Evolutionary conservation across 768 basidiomycete genomes (phyloP).

Genomic region (Scleroderma bovista): DNA sequence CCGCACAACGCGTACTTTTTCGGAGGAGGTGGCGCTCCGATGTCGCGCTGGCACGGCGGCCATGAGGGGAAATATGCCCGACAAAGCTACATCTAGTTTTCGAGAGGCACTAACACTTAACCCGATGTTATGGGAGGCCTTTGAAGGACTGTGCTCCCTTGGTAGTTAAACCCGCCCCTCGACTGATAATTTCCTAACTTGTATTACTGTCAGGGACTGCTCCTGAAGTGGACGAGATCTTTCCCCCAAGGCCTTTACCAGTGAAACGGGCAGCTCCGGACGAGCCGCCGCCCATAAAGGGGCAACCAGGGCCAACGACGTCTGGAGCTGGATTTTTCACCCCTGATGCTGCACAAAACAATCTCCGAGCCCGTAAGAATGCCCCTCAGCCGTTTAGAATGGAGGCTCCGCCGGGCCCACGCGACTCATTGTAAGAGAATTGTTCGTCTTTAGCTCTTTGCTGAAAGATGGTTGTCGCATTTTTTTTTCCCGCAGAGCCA

Average conservation of each 20-base stretch:
- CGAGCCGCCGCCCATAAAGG: constrained; percentile 36
- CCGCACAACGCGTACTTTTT: constrained; percentile 52
- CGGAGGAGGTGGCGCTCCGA: constrained; percentile 67
- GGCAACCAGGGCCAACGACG: constrained; percentile 42
- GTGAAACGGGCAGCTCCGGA: constrained; percentile 50
- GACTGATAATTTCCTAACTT: constrained; percentile 9
- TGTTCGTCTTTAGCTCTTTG: background rate
- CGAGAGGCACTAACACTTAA: constrained; percentile 64
- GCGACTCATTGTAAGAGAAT: constrained; percentile 57
- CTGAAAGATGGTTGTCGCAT: background rate
- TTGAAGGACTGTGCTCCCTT: constrained; percentile 77
- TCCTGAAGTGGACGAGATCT: constrained; percentile 67
- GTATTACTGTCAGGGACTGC: constrained; percentile 46
- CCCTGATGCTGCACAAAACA: constrained; percentile 55
- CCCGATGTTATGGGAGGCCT: constrained; percentile 89
- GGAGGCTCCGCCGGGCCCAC: constrained; percentile 42
- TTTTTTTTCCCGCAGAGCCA: constrained; percentile 36
- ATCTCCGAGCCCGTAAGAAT: constrained; percentile 54
- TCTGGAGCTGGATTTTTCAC: constrained; percentile 75
- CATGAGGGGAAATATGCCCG: constrained; percentile 70
- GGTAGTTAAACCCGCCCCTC: constrained; percentile 41
- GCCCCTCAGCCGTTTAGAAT: constrained; percentile 53
- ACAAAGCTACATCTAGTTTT: constrained; percentile 68
- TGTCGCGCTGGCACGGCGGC: constrained; percentile 77
- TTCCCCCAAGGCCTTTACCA: constrained; percentile 58